Evolutionary conservation across 1,284 basidiomycete species (phyloP).

Genomic region (Leccinum pachyderme): DNA sequence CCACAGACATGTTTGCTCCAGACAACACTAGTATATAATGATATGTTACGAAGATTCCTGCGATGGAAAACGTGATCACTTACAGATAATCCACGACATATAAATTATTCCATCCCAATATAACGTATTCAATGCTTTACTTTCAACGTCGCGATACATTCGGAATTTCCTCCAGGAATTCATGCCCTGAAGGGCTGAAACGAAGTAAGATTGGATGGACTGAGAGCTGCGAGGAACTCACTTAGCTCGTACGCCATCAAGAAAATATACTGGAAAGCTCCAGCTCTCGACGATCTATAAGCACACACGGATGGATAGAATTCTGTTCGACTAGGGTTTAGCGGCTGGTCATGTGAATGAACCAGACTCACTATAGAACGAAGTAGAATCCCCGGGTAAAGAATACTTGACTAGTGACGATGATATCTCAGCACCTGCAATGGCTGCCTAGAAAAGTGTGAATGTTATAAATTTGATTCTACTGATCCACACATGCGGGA

Average conservation of each 20-base stretch:
- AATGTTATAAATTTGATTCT: not conserved
- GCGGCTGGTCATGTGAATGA: too few species aligned
- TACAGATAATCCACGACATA: constrained; percentile 2
- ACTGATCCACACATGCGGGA: not conserved
- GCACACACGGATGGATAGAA: too few species aligned
- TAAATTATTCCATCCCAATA: not conserved
- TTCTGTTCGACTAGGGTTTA: too few species aligned
- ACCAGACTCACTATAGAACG: too few species aligned
- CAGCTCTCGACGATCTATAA: too few species aligned
- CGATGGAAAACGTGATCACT: not conserved
- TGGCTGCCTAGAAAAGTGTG: constrained; percentile 8
- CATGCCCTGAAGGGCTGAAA: constrained; percentile 26
- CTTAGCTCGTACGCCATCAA: constrained; percentile 27
- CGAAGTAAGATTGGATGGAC: not conserved
- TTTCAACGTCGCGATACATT: too few species aligned
- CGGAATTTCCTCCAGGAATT: constrained; percentile 28
- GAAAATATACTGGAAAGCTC: constrained; percentile 15
- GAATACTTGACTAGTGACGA: too few species aligned
- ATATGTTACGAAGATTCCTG: not conserved
- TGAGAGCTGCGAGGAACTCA: constrained; percentile 6
- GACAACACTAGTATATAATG: constrained; percentile 19
- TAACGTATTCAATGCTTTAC: constrained; percentile 8
- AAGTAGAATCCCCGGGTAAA: too few species aligned
- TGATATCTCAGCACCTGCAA: too few species aligned
- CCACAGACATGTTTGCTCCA: constrained; percentile 14